These are phyloP conservation scores for Cystobasidium pallidum DNA, from an alignment of 1,284 basidiomycete species.

Conservation along the genomic window DNA sequence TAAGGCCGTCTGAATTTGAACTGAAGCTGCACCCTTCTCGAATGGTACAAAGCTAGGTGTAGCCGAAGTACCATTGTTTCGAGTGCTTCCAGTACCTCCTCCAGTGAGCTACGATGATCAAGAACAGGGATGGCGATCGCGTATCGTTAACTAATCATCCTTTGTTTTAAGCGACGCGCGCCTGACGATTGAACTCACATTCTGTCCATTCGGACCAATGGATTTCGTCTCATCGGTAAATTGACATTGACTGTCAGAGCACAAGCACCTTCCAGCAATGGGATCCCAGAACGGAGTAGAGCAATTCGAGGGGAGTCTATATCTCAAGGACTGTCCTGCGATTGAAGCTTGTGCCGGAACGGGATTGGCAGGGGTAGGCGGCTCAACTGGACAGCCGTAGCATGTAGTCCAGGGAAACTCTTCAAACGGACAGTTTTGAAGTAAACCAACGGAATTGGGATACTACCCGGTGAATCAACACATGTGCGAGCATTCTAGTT, in stretches of 20 bases:
- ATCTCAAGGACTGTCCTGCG: constrained; percentile 54
- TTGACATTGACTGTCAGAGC: constrained; percentile 63
- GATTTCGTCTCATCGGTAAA: constrained; percentile 69
- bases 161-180: no score
- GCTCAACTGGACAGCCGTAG: constrained; percentile 70
- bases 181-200: constrained; percentile 32
- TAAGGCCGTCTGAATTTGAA: background rate
- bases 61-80: background rate
- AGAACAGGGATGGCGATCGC: background rate
- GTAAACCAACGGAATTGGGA: constrained; percentile 57
- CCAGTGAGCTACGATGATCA: constrained; percentile 31
- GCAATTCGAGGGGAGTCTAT: constrained; percentile 67
- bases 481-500: no score
- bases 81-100: constrained; percentile 32
- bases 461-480: no score
- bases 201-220: constrained; percentile 60
- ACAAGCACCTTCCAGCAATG: constrained; percentile 67
- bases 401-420: constrained; percentile 74
- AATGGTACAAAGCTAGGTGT: constrained; percentile 37
- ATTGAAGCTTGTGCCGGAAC: constrained; percentile 65
- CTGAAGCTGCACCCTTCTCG: constrained; percentile 7
- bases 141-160: no score
- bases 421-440: constrained; percentile 67
- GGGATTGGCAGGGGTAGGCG: constrained; percentile 66
- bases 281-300: constrained; percentile 75